These are phyloP conservation scores for Sporothrix pallida DNA, from an alignment of 2,329 filamentous ascomycete species.

Conservation along the genomic window DNA sequence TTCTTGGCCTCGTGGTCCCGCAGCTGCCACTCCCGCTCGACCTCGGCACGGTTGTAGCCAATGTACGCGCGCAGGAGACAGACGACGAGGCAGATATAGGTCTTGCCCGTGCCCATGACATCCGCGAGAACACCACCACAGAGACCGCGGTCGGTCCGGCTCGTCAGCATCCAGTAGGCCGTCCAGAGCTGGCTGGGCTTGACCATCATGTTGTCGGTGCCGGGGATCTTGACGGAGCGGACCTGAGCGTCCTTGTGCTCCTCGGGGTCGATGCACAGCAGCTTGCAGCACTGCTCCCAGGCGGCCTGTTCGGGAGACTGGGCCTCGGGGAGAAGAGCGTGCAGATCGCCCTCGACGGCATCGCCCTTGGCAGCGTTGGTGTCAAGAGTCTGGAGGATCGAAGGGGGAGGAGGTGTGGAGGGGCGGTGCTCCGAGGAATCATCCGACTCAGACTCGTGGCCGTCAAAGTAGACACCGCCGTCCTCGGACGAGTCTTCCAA, in stretches of 20 bases:
- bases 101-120: slow-evolving; percentile 40
- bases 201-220: slow-evolving; percentile 38
- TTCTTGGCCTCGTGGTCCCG: slow-evolving; percentile 35
- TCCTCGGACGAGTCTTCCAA: background rate
- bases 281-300: slow-evolving; percentile 38
- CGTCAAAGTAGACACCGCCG: background rate
- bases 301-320: slow-evolving; percentile 34
- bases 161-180: slow-evolving; percentile 40
- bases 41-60: slow-evolving; percentile 39
- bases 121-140: slow-evolving; percentile 40
- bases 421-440: background rate
- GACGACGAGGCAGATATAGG: slow-evolving; percentile 37
- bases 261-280: slow-evolving; percentile 37
- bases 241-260: slow-evolving; percentile 36
- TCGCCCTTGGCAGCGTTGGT: slow-evolving; percentile 38
- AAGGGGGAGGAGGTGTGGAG: slow-evolving; percentile 6
- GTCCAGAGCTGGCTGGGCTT: slow-evolving; percentile 40
- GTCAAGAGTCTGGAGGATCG: slow-evolving; percentile 38
- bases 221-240: slow-evolving; percentile 38
- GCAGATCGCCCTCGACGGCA: slow-evolving; percentile 39
- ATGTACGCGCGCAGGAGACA: slow-evolving; percentile 38
- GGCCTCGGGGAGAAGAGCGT: slow-evolving; percentile 37
- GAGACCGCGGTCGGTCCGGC: slow-evolving; percentile 36
- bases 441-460: background rate
- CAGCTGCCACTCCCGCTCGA: slow-evolving; percentile 39